Conservation (phyloP, 192 early-diverging fungal species). For the Mortierella claussenii region DNA sequence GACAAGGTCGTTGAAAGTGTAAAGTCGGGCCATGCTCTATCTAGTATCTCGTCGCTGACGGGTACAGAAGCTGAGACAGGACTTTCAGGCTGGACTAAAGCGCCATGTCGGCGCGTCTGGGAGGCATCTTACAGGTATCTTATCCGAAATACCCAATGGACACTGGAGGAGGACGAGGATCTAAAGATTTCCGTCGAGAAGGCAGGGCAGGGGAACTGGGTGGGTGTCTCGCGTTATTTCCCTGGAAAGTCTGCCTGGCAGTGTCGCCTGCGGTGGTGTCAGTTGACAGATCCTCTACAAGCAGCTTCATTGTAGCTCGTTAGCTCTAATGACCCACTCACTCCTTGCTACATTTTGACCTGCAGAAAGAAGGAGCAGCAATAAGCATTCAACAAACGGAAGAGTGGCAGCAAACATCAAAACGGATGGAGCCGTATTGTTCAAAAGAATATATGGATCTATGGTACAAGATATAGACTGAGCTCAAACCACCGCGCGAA, state of each 20-base stretch:
- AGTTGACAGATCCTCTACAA: slow-evolving; percentile 24
- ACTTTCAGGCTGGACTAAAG: slow-evolving; percentile 31
- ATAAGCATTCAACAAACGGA: too few species aligned
- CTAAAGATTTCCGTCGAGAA: slow-evolving; percentile 11
- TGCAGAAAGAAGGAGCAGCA: too few species aligned
- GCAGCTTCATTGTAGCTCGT: background rate
- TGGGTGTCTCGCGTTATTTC: slow-evolving; percentile 25
- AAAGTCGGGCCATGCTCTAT: background rate
- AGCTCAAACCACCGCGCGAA: too few species aligned
- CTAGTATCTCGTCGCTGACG: background rate
- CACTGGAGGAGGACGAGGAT: slow-evolving; percentile 27
- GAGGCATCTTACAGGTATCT: slow-evolving; percentile 39
- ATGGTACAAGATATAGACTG: too few species aligned
- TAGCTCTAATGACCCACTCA: too few species aligned
- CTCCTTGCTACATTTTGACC: too few species aligned
- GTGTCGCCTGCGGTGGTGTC: slow-evolving; percentile 52
- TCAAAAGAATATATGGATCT: too few species aligned
- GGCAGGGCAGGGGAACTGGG: slow-evolving; percentile 24
- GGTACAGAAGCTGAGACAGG: background rate
- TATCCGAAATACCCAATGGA: slow-evolving; percentile 37
- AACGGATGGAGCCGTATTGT: too few species aligned
- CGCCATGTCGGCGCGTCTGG: slow-evolving; percentile 48
- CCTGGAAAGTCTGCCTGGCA: slow-evolving; percentile 44
- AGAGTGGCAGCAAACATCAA: too few species aligned
- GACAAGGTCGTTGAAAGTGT: slow-evolving; percentile 33